phyloP scores from a whole-genome alignment of 78 protist species.

The Dictyostelium intermedium region DNA sequence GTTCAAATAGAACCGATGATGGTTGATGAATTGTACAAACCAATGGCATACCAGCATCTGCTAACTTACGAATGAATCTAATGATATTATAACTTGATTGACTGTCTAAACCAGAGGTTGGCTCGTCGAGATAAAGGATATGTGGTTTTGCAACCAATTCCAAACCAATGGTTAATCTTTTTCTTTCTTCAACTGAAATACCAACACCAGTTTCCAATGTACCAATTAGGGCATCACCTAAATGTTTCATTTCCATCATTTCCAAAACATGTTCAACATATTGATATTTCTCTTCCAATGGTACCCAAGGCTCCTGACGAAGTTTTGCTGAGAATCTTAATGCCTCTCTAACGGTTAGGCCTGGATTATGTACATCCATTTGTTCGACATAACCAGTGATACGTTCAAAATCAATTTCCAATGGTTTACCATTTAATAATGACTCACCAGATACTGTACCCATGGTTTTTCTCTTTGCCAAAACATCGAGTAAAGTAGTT shows the following conservation, averaged over 20 bases:
- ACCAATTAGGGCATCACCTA: slow-evolving; percentile 84
- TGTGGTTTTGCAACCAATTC: slow-evolving; percentile 84
- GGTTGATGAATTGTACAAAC: slow-evolving; percentile 84
- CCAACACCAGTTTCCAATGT: slow-evolving; percentile 76
- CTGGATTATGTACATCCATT: slow-evolving; percentile 79
- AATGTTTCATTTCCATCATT: slow-evolving; percentile 82
- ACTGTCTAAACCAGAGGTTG: slow-evolving; percentile 64
- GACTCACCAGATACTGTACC: slow-evolving; percentile 81
- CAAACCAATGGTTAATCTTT: slow-evolving; percentile 77
- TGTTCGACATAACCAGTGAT: slow-evolving; percentile 85
- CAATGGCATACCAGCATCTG: slow-evolving; percentile 80
- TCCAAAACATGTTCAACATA: slow-evolving; percentile 63
- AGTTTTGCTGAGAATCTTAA: slow-evolving; percentile 73
- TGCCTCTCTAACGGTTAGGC: slow-evolving; percentile 74
- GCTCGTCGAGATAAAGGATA: slow-evolving; percentile 54
- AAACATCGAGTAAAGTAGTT: slow-evolving; percentile 88
- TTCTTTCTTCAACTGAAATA: slow-evolving; percentile 80
- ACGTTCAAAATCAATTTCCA: slow-evolving; percentile 74
- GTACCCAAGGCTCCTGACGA: slow-evolving; percentile 50
- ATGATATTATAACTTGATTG: slow-evolving; percentile 68
- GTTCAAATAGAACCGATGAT: slow-evolving; percentile 72
- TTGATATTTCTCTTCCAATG: slow-evolving; percentile 45
- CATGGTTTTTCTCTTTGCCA: slow-evolving; percentile 86
- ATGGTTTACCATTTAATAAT: slow-evolving; percentile 83
- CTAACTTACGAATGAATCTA: slow-evolving; percentile 63